Conservation (phyloP, 495 filamentous ascomycete species). For the Penicillium cosmopolitanum region DNA sequence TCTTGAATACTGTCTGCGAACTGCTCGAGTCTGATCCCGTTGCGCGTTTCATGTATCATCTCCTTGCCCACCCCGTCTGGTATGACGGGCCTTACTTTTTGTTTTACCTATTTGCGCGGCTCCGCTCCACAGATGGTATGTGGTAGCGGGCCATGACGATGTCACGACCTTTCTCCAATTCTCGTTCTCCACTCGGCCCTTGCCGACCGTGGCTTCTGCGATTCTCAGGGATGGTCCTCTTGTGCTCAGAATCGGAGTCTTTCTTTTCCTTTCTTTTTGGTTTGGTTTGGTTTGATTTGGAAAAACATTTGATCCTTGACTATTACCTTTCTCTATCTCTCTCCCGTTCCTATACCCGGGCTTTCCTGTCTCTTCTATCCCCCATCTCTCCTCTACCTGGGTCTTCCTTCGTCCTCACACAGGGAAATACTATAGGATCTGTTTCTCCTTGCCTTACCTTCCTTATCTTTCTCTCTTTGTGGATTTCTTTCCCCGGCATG, state of each 20-base stretch:
- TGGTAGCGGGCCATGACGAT: slow-evolving; percentile 26
- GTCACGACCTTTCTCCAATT: slow-evolving; percentile 36
- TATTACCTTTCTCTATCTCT: neutral
- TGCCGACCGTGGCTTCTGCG: slow-evolving; percentile 30
- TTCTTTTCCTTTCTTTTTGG: slow-evolving; percentile 1
- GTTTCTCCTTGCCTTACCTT: neutral
- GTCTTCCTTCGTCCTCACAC: neutral
- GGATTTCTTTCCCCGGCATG: neutral
- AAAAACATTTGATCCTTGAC: neutral
- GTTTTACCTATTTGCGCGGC: slow-evolving; percentile 4
- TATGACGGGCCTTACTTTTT: neutral
- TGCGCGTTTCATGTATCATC: slow-evolving; percentile 24
- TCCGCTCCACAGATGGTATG: neutral
- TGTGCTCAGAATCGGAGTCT: slow-evolving; percentile 6
- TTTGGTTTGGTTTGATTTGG: neutral
- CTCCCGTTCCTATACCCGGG: neutral
- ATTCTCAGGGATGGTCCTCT: slow-evolving; percentile 30
- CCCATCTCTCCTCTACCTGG: slow-evolving; percentile 4
- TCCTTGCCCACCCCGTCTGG: slow-evolving; percentile 5
- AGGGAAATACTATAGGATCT: neutral
- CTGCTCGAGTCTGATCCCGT: slow-evolving; percentile 3
- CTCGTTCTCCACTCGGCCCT: slow-evolving; percentile 20
- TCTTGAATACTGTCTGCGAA: neutral
- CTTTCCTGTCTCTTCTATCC: slow-evolving; percentile 1
- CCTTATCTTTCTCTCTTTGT: neutral